phyloP scores from a whole-genome alignment of 352 stramenopile genomes.

The Pythium biforme region DNA sequence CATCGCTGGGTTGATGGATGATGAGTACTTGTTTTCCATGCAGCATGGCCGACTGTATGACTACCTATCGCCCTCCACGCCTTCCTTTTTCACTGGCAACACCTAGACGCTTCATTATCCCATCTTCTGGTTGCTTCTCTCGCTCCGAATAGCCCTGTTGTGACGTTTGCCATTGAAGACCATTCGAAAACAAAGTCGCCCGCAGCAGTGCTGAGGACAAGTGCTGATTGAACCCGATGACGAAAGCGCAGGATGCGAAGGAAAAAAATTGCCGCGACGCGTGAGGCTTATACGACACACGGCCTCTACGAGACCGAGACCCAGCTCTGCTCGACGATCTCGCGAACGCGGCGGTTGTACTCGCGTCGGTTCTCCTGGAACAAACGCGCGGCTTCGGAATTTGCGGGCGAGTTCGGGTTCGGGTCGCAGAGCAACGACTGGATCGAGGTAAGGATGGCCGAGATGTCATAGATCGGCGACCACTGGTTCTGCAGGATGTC shows the following conservation, averaged over 20 bases:
- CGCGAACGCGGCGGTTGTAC: slow-evolving; percentile 98
- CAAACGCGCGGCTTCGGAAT: slow-evolving; percentile 96
- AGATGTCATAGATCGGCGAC: slow-evolving; percentile 99
- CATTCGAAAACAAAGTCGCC: not conserved
- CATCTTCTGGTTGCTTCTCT: not conserved
- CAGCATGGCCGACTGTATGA: not conserved
- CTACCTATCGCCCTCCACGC: slow-evolving; percentile 5
- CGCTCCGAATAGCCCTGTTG: not conserved
- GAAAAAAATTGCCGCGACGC: not conserved
- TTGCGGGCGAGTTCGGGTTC: slow-evolving; percentile 98
- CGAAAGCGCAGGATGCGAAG: not conserved
- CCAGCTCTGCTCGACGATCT: slow-evolving; percentile 99
- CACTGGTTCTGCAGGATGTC: slow-evolving; percentile 99
- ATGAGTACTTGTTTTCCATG: not conserved
- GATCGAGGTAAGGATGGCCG: slow-evolving; percentile 98
- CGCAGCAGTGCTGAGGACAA: not conserved
- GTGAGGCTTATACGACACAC: not conserved
- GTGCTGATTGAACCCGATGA: not conserved
- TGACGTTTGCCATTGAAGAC: not conserved
- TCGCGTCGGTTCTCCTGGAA: slow-evolving; percentile 99
- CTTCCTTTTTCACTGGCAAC: not conserved
- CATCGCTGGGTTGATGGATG: not conserved
- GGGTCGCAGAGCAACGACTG: slow-evolving; percentile 99
- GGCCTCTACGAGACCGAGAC: slow-evolving; percentile 72
- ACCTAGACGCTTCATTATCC: not conserved